Conservation (phyloP, 352 stramenopile species). For the Pythium graminicola region DNA sequence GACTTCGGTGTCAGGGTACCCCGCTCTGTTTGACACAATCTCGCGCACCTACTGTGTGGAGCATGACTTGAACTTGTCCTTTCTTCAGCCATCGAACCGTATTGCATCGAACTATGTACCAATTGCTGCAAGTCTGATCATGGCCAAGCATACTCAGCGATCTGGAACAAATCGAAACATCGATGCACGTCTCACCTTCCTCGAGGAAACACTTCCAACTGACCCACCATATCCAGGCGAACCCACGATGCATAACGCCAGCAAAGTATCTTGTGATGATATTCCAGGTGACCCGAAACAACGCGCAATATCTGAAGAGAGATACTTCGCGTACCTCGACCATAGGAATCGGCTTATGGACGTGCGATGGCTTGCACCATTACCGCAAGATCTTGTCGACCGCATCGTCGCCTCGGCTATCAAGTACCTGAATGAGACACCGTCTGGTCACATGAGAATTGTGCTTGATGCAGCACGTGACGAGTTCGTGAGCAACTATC, state of each 20-base stretch:
- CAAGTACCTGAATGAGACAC: conserved; percentile 39
- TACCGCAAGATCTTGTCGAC: conserved; percentile 28
- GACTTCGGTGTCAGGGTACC: neutral
- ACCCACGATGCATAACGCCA: neutral
- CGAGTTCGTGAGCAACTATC: conserved; percentile 57
- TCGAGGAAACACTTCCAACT: conserved; percentile 1
- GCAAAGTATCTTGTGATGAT: neutral
- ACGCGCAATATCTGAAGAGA: conserved; percentile 29
- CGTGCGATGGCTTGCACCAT: conserved; percentile 30
- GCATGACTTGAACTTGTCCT: conserved; percentile 47
- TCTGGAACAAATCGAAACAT: neutral
- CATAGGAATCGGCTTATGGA: conserved; percentile 34
- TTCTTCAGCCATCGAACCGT: conserved; percentile 58
- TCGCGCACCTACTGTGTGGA: conserved; percentile 69
- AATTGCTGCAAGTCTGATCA: conserved; percentile 34
- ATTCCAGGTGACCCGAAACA: neutral
- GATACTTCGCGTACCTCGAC: conserved; percentile 55
- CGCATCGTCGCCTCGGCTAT: conserved; percentile 43
- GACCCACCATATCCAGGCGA: conserved; percentile 9
- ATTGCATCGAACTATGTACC: conserved; percentile 67
- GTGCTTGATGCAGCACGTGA: conserved; percentile 34
- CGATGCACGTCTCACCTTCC: conserved; percentile 1
- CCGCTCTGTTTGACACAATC: conserved; percentile 54
- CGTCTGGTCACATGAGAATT: conserved; percentile 30
- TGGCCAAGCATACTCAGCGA: conserved; percentile 27